phyloP scores from a whole-genome alignment of 2,329 filamentous ascomycete genomes.

The Colletotrichum plurivorum region DNA sequence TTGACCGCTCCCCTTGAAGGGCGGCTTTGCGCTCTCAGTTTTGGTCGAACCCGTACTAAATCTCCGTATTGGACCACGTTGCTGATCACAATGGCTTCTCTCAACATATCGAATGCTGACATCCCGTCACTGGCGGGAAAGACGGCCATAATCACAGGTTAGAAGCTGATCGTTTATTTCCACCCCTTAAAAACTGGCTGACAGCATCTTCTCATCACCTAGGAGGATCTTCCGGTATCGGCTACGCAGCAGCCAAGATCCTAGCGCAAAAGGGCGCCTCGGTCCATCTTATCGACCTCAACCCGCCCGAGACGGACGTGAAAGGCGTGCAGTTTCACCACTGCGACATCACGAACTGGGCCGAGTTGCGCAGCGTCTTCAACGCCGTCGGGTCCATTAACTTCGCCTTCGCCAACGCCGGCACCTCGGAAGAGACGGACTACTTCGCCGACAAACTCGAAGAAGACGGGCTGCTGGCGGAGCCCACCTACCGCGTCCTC shows the following conservation, averaged over 20 bases:
- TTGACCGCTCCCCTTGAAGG: no score
- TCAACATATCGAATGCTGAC: no score
- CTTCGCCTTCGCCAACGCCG: constrained; percentile 53
- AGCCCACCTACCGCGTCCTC: constrained; percentile 44
- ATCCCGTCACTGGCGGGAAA: no score
- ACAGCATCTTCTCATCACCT: neutral
- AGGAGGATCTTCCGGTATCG: constrained; percentile 48
- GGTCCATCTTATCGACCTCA: constrained; percentile 48
- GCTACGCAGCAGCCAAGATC: constrained; percentile 49
- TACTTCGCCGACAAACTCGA: constrained; percentile 51
- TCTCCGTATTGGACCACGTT: no score
- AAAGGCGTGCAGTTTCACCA: constrained; percentile 40
- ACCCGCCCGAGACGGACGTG: constrained; percentile 24
- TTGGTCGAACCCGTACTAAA: no score
- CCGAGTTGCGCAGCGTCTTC: constrained; percentile 44
- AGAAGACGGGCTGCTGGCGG: constrained; percentile 40
- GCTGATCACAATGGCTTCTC: no score
- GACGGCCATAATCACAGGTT: no score
- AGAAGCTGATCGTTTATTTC: no score
- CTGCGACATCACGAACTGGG: constrained; percentile 50
- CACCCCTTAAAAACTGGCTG: no score
- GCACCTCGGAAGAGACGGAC: constrained; percentile 47
- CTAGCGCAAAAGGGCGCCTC: constrained; percentile 46
- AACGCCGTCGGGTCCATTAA: constrained; percentile 44
- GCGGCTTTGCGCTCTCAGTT: no score